These are phyloP conservation scores for Tulasnella sp. DNA, from an alignment of 768 basidiomycete species.

Conservation along the genomic window DNA sequence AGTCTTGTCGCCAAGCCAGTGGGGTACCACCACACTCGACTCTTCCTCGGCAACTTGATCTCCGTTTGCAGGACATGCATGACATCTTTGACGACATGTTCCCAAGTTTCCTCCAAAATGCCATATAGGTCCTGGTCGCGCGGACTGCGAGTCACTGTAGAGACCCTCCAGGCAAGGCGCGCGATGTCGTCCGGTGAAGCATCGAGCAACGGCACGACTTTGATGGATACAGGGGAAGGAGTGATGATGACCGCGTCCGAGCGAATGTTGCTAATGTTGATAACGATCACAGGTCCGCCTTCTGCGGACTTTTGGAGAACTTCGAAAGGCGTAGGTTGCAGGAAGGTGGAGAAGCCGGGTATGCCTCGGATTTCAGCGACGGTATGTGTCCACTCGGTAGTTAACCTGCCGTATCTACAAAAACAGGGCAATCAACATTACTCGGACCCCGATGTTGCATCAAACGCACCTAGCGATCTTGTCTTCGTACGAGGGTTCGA, in stretches of 20 bases:
- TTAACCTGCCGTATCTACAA: neutral
- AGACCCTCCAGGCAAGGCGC: neutral
- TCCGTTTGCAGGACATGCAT: neutral
- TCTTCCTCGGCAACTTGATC: neutral
- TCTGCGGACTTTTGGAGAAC: neutral
- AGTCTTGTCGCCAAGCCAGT: neutral
- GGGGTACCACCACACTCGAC: slow-evolving; percentile 1
- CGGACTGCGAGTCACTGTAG: neutral
- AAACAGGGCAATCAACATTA: too few relatives aligned
- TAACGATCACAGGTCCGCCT: neutral
- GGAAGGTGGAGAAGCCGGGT: slow-evolving; percentile 1
- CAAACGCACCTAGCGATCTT: neutral
- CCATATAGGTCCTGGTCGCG: neutral
- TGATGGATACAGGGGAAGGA: neutral
- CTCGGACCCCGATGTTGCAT: too few relatives aligned
- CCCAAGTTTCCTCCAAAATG: neutral
- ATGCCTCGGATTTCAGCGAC: slow-evolving; percentile 1
- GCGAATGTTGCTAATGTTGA: neutral
- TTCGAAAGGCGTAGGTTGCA: neutral
- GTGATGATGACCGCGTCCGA: neutral
- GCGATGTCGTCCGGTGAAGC: neutral
- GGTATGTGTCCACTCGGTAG: neutral
- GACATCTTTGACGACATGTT: neutral
- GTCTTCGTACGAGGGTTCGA: neutral
- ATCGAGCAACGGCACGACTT: neutral